Percentiles rank a stretch among this genome's conserved stretches.
Evolutionary conservation across 2,329 filamentous ascomycete species (phyloP).

Genomic region (Plectosphaerella sp.): DNA sequence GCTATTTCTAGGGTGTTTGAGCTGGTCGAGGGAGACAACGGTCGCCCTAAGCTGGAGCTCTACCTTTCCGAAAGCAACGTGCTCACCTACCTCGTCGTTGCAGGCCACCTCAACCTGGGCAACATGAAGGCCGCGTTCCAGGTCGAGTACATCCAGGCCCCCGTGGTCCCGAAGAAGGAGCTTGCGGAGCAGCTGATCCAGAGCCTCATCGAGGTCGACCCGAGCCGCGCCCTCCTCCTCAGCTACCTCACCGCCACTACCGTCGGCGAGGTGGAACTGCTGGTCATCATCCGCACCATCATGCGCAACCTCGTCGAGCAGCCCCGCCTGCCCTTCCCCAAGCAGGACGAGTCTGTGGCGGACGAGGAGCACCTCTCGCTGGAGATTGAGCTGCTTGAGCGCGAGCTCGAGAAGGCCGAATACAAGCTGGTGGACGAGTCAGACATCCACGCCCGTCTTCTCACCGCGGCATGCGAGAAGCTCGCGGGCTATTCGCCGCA

Average conservation of each 20-base stretch:
- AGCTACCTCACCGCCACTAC: conserved; percentile 62
- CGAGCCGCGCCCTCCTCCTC: conserved; percentile 62
- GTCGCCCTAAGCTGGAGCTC: conserved; percentile 25
- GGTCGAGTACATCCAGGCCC: conserved; percentile 32
- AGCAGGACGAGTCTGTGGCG: conserved; percentile 14
- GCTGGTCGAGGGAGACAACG: conserved; percentile 5
- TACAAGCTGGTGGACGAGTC: conserved; percentile 63
- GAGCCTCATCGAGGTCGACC: conserved; percentile 61
- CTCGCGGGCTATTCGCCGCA: conserved; percentile 61
- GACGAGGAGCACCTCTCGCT: conserved; percentile 33
- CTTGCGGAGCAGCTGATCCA: conserved; percentile 58
- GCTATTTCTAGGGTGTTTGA: conserved; percentile 60
- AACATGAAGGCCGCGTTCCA: conserved; percentile 57
- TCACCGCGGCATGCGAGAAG: conserved; percentile 66
- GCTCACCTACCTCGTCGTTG: conserved; percentile 54
- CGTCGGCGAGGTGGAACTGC: conserved; percentile 61
- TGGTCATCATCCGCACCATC: conserved; percentile 60
- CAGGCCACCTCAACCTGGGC: conserved; percentile 55
- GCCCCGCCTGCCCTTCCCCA: conserved; percentile 11
- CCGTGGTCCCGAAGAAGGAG: conserved; percentile 37
- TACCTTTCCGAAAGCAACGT: conserved; percentile 48
- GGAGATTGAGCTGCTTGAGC: conserved; percentile 57
- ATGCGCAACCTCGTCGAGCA: conserved; percentile 61
- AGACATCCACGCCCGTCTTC: conserved; percentile 55
- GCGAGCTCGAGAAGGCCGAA: conserved; percentile 64